Base-by-base conservation (phyloP, 108 stramenopile genomes). In the Skeletonema costatum region DNA sequence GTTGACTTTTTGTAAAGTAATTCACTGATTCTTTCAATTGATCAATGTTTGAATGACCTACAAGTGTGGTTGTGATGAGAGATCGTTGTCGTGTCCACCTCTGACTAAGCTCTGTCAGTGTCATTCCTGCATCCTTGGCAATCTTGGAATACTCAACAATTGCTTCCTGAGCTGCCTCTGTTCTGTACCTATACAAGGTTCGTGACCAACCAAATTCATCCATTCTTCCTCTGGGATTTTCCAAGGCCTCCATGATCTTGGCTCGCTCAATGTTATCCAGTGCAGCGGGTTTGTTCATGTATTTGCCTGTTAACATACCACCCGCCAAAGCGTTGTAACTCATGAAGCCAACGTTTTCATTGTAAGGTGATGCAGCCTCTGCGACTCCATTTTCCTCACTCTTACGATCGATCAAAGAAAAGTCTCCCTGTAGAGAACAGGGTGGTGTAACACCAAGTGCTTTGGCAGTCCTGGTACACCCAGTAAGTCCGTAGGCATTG, bases 271-370 rank as follows among this genome's bases (percentile, higher is more conserved):
- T 69, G 60, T 84, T 82, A 53, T 96, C 95, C 60, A 94, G 29
- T 32, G 93, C 93, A 14, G 93, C 87, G 9, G 92, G 93, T 10
- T 83, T 73, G 41, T 87, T 76, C 53, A 86, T 69, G 76, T 97
- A 97, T 71, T 97, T 97, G 1, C 96, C 96, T 3, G 93, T 97
- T 14, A 97, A 73, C 90, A 97, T 89, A 2, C 96, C 96, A 14
- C 96, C 96, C 0, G 94, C 96, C 5, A 97, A 78, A 5, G 91
- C 90, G 73, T 95, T 97, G 84, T 94, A 97, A 0, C 93, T 77
- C 91, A 94, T 91, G 85, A 96, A 96, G 0, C 94, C 94, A 32
- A 92, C 91, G 79, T 97, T 97, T 75, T 92, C 92, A 63, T 93
- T 93, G 82, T 81, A 93, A 1, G 91, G 91, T 0, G 93, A 93